Evolutionary conservation across 2,329 filamentous ascomycete species (phyloP), one percentile per base, ranked within the genome.

Genomic region (Rhynchosporium secalis): DNA sequence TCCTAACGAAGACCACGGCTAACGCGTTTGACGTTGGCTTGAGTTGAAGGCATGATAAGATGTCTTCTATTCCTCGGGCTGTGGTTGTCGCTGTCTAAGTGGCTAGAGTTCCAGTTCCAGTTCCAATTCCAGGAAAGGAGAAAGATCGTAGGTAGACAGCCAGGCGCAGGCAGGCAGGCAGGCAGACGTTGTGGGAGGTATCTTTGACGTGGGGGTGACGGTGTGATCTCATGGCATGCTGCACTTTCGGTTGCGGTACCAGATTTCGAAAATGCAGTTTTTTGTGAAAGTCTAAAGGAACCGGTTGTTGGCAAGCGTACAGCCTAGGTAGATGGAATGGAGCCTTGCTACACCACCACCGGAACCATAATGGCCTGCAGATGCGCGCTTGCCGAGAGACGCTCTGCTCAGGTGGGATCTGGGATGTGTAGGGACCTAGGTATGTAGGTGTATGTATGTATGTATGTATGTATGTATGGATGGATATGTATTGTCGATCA

Each of bases 1-100:
- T 46, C 64, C 28, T 62, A 69, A 66, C 65, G 59, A 47, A 68
- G 61, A 51, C 63, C 58, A 29, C 66, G 60, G 58, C 45, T 31
- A 58, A 52, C 38, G 51, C 48, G 62, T 43, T 65, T 58, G 48
- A 33, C 62, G 15, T 43, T 63, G 49, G 6, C 38, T 62, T 69
- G 62, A 52, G 51, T 58, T 29, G 62, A 65, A 62, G 62, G 58
- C 63, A 68, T 69, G 46, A 40, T 66, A 56, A 41, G 49, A 62
- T 65, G 63, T 65, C 65, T 63, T 65, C 62, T 48, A 41, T 61
- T 43, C 40, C n/a, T 29, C 40, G 51, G 51, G 49, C 15, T 28
- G 20, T 40, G 29, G 41, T 38, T 31, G 33, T 38, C 10, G 51
- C 13, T 41, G 51, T 13, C 26, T 8, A 12, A 5, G n/a, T 13